Evolutionary conservation across 73 alveolate species (phyloP).

Genomic region (Tetrahymena borealis): DNA sequence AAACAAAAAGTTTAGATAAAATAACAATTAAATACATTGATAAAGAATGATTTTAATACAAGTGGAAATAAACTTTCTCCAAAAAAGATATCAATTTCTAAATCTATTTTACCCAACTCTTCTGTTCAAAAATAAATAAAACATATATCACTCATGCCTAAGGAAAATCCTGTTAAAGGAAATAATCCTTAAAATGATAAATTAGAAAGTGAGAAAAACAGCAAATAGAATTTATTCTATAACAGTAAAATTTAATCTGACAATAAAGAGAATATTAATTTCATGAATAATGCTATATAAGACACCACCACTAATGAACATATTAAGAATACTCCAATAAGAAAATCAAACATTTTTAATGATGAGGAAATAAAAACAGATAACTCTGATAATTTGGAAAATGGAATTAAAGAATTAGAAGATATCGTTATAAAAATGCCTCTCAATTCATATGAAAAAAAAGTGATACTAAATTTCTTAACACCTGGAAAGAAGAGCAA

Average conservation of each 20-base stretch:
- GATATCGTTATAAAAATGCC: not conserved
- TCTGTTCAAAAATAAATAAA: not conserved
- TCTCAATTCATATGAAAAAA: not conserved
- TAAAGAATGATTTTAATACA: not conserved
- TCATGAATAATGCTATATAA: not conserved
- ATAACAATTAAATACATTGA: not conserved
- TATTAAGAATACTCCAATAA: not conserved
- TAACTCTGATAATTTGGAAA: not conserved
- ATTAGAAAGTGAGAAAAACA: not conserved
- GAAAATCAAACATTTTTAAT: not conserved
- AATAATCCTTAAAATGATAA: not conserved
- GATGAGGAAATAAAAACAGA: not conserved
- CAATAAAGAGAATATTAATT: not conserved
- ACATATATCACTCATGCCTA: not conserved
- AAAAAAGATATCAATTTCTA: not conserved
- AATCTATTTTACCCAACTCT: not conserved
- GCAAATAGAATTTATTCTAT: not conserved
- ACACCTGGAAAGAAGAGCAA: not conserved
- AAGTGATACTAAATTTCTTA: not conserved
- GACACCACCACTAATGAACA: not conserved
- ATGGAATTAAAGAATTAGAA: not conserved
- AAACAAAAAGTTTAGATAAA: not conserved
- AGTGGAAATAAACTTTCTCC: not conserved
- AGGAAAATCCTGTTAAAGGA: not conserved
- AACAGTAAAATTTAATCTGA: not conserved